Conservation (phyloP, 1,284 basidiomycete genomes). For the Somion occarium region DNA sequence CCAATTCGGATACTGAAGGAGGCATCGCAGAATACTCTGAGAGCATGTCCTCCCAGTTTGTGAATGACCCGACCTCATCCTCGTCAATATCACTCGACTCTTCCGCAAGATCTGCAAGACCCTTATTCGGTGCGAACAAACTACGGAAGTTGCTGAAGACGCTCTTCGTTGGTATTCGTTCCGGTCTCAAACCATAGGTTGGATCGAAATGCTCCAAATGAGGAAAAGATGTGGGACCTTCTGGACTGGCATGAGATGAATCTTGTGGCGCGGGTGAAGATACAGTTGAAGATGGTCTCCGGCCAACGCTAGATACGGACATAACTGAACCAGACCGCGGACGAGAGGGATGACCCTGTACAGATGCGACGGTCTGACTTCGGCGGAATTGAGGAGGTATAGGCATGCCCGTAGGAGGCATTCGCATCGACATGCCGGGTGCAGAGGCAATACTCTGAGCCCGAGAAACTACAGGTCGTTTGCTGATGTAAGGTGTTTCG, state of each 20-base stretch:
- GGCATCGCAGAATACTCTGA: slow-evolving; percentile 31
- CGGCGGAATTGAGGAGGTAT: slow-evolving; percentile 16
- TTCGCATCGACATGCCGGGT: slow-evolving; percentile 21
- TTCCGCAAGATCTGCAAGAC: slow-evolving; percentile 76
- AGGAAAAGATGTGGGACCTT: slow-evolving; percentile 54
- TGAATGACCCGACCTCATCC: slow-evolving; percentile 46
- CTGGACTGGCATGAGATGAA: slow-evolving; percentile 21
- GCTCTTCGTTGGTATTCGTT: slow-evolving; percentile 76
- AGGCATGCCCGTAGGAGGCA: slow-evolving; percentile 16
- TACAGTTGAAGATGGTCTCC: slow-evolving; percentile 16
- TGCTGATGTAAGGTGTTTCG: slow-evolving; percentile 70
- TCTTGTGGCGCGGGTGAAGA: slow-evolving; percentile 17
- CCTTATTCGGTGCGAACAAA: slow-evolving; percentile 62
- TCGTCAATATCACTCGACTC: slow-evolving; percentile 50
- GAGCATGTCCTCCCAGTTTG: slow-evolving; percentile 62
- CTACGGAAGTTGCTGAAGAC: slow-evolving; percentile 69
- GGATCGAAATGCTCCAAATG: slow-evolving; percentile 93
- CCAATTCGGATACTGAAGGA: slow-evolving; percentile 18
- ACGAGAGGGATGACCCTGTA: slow-evolving; percentile 14
- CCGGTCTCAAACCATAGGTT: slow-evolving; percentile 94
- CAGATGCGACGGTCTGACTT: slow-evolving; percentile 14
- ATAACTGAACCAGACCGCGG: slow-evolving; percentile 22
- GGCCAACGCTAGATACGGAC: slow-evolving; percentile 21
- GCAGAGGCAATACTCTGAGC: slow-evolving; percentile 30
- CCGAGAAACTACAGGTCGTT: slow-evolving; percentile 32